Evolutionary conservation across 2,329 filamentous ascomycete genomes (phyloP), one percentile per base, ranked within the genome.

Genomic region (Plectosphaerella plurivora): DNA sequence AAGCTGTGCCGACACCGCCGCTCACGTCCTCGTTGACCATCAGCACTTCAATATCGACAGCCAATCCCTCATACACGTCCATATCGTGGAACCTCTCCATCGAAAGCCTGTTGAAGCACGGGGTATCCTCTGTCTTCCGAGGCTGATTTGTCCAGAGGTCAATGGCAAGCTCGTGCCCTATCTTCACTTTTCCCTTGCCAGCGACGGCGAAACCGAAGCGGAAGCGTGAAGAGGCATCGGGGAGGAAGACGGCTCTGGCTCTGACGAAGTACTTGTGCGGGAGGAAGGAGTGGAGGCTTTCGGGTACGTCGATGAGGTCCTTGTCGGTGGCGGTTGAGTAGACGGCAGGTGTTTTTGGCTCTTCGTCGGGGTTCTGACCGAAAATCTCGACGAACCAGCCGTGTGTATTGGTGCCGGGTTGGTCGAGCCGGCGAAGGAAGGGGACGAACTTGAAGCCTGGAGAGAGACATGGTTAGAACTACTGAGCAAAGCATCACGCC

Each of bases 131-230:
- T 1, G 50, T 57, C 12, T 57, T 57, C 5, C 45, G 35, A 2
- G 56, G 56, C 14, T 57, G 56, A 3, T 50, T 49, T 2, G 47
- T 51, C 56, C 56, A 57, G 6, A 66, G 57, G 45, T 62, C 62
- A 20, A 66, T 62, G 24, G 58, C 28, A 3, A 60, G 59, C 46
- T 61, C 55, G 11, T 58, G 60, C 33, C 65, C 53, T 9, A 66
- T 53, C 4, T 60, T 48, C 41, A 65, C 54, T 4, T 60, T 56
- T 12, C 62, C 63, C 18, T 63, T 64, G 6, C 63, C 63, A 2
- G 53, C 53, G 3, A 54, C 55, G 22, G 51, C 53, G 49, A 57
- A 54, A 1, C 55, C 55, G 12, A 56, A 53, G 7, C 49, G 52
- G 44, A 57, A 57, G 15, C 48, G 53, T 0, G 48, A 49, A 0